A percentile compares a stretch with the other conserved stretches of the same genome.
Conservation (phyloP, 2,329 filamentous ascomycete genomes). For the Trichoderma cornu-damae region DNA sequence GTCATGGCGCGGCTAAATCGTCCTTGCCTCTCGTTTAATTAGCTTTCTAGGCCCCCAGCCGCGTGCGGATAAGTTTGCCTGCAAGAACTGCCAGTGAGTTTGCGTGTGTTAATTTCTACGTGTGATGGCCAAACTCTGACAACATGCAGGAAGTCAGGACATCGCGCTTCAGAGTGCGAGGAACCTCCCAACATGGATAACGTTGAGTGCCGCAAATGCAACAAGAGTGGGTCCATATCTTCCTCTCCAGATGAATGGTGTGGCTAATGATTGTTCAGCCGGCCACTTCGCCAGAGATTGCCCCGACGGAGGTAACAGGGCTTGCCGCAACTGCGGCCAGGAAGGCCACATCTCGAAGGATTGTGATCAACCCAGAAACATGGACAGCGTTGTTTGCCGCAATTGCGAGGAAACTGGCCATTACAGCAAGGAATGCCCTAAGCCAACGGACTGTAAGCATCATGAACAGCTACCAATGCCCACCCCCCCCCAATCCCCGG, state of each 20-base stretch:
- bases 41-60: slow-evolving; percentile 47
- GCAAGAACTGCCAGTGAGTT: slow-evolving; percentile 60
- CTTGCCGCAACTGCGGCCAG: slow-evolving; percentile 58
- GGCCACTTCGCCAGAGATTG: slow-evolving; percentile 62
- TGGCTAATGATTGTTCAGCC: slow-evolving; percentile 32
- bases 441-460: slow-evolving; percentile 43
- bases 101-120: not conserved
- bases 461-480: not conserved
- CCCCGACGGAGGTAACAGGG: slow-evolving; percentile 52
- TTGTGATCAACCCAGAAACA: slow-evolving; percentile 44
- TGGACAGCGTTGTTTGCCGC: slow-evolving; percentile 51
- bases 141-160: slow-evolving; percentile 42
- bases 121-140: not conserved
- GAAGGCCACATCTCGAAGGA: slow-evolving; percentile 54
- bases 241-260: not conserved
- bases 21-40: slow-evolving; percentile 5
- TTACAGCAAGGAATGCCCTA: slow-evolving; percentile 56
- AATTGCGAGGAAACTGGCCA: slow-evolving; percentile 58
- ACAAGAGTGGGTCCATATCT: slow-evolving; percentile 49
- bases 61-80: slow-evolving; percentile 59
- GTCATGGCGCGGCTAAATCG: slow-evolving; percentile 24
- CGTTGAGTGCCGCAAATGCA: slow-evolving; percentile 62
- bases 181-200: slow-evolving; percentile 58
- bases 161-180: slow-evolving; percentile 47
- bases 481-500: too few relatives aligned